These are phyloP conservation scores for Pseudocercospora macadamiae DNA, from an alignment of 2,329 filamentous ascomycete species.

Conservation along the genomic window DNA sequence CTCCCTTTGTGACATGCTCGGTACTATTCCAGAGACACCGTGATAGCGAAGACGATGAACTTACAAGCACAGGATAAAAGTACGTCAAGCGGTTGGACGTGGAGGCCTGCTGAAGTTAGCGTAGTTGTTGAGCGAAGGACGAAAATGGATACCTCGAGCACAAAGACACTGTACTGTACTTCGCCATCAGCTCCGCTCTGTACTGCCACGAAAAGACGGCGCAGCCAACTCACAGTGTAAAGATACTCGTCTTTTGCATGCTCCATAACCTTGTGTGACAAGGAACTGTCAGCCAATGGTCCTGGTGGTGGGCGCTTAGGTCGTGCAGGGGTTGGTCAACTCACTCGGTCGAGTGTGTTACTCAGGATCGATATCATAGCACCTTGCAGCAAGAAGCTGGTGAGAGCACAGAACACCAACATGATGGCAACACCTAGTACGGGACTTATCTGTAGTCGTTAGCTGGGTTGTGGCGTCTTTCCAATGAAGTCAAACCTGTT, in stretches of 20 bases:
- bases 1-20: background rate
- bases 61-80: conserved; percentile 22
- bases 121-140: background rate
- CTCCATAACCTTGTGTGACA: conserved; percentile 55
- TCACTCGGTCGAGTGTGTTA: conserved; percentile 31
- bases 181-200: conserved; percentile 28
- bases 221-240: conserved; percentile 62
- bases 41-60: conserved; percentile 5
- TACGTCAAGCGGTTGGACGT: conserved; percentile 22
- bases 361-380: conserved; percentile 48
- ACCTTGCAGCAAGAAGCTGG: conserved; percentile 77
- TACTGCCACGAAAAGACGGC: conserved; percentile 55
- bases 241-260: conserved; percentile 75
- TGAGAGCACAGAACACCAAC: conserved; percentile 74
- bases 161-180: conserved; percentile 56
- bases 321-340: conserved; percentile 20
- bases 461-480: conserved; percentile 21
- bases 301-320: conserved; percentile 31
- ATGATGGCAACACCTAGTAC: conserved; percentile 57
- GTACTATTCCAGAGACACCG: background rate
- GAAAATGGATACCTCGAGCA: conserved; percentile 50
- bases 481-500: conserved; percentile 43
- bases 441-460: conserved; percentile 45
- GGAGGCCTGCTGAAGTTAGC: conserved; percentile 16
- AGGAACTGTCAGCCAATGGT: conserved; percentile 38